A percentile compares a stretch with the other conserved stretches of the same genome.
These are phyloP conservation scores for Phellopilus nigrolimitatus DNA, from an alignment of 1,284 basidiomycete species.

Conservation along the genomic window DNA sequence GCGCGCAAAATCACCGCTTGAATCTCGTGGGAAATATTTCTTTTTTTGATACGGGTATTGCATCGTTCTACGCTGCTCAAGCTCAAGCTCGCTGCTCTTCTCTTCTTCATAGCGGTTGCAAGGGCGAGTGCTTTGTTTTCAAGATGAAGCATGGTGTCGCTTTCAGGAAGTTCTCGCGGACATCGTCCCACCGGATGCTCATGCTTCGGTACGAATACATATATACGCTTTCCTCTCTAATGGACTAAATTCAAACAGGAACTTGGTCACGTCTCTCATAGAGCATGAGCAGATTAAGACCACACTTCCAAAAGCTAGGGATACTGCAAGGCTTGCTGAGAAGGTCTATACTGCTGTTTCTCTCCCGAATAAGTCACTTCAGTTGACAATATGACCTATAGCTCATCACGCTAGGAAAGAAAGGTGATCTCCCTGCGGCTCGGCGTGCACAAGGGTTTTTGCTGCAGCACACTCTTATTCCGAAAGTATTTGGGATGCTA, in stretches of 20 bases:
- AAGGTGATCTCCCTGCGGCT: constrained; percentile 61
- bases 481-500: constrained; percentile 80
- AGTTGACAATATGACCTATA: constrained; percentile 30
- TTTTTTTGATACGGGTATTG: no score
- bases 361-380: constrained; percentile 13
- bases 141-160: constrained; percentile 89
- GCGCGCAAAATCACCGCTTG: no score
- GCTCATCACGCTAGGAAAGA: constrained; percentile 90
- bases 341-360: constrained; percentile 53
- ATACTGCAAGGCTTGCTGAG: constrained; percentile 87
- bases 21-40: no score
- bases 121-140: neutral
- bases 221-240: constrained; percentile 2
- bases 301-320: constrained; percentile 93
- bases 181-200: constrained; percentile 80
- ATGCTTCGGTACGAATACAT: constrained; percentile 68
- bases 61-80: no score
- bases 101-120: neutral
- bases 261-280: constrained; percentile 91
- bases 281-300: constrained; percentile 97
- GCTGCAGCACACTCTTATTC: constrained; percentile 63
- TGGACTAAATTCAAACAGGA: constrained; percentile 43
- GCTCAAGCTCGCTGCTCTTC: neutral
- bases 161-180: constrained; percentile 84
- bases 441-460: constrained; percentile 71